Conservation (phyloP, 1,284 basidiomycete genomes). For the Pseudozyma flocculosa region DNA sequence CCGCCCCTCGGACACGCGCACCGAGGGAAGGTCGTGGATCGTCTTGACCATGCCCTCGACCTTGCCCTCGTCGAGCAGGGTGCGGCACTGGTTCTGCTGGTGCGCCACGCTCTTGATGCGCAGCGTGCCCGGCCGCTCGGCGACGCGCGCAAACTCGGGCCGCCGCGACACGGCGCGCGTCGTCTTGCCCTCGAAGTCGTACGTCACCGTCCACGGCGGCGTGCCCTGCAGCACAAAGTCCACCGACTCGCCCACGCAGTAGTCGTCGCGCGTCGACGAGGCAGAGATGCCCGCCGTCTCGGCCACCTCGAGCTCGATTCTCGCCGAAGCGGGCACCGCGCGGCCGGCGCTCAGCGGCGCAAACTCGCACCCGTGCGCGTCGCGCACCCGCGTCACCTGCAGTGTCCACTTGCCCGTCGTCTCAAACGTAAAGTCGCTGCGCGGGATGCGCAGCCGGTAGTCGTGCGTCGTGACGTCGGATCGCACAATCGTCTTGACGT, state of each 20-base stretch:
- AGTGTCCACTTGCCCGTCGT: constrained; percentile 69
- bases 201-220: constrained; percentile 92
- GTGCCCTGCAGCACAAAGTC: constrained; percentile 92
- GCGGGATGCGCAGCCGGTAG: constrained; percentile 72
- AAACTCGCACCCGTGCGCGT: constrained; percentile 45
- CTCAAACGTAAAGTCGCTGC: constrained; percentile 77
- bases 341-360: constrained; percentile 5
- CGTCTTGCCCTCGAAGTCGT: constrained; percentile 75
- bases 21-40: constrained; percentile 82
- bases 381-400: constrained; percentile 47
- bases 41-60: constrained; percentile 64
- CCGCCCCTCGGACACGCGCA: constrained; percentile 80
- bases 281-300: constrained; percentile 90
- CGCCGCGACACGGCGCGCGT: constrained; percentile 74
- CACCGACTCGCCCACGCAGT: constrained; percentile 85
- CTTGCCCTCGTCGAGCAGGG: constrained; percentile 51
- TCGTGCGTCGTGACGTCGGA: constrained; percentile 69
- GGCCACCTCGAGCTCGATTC: constrained; percentile 68
- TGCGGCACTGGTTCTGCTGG: constrained; percentile 63
- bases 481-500: constrained; percentile 64
- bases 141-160: constrained; percentile 78
- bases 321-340: constrained; percentile 7
- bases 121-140: constrained; percentile 79
- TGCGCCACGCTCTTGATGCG: constrained; percentile 82
- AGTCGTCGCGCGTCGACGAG: constrained; percentile 73